Conservation (phyloP, 2,329 filamentous ascomycete species). For the Beauveria sp. region DNA sequence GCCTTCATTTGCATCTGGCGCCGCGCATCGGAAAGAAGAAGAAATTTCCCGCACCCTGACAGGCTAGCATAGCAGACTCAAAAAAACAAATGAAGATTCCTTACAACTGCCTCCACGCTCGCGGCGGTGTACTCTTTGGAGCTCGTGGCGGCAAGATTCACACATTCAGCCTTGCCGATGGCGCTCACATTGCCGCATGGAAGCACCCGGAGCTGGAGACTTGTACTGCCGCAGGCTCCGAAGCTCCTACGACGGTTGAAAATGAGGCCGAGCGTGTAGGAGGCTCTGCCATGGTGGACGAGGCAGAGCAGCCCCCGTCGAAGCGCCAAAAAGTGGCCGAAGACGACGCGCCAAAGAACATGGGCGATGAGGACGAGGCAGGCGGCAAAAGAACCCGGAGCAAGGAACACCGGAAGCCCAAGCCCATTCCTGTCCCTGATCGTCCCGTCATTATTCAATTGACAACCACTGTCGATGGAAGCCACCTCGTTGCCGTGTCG, state of each 20-base stretch:
- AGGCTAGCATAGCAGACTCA: not conserved
- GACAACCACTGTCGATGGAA: slow-evolving; percentile 53
- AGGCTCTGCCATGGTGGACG: slow-evolving; percentile 15
- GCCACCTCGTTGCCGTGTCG: slow-evolving; percentile 69
- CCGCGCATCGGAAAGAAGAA: not conserved
- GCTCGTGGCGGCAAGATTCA: slow-evolving; percentile 67
- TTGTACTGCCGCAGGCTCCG: slow-evolving; percentile 17
- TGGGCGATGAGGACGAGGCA: slow-evolving; percentile 13
- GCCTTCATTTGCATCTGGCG: not conserved
- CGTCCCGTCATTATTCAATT: slow-evolving; percentile 63
- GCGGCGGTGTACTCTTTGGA: slow-evolving; percentile 57
- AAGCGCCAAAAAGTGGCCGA: slow-evolving; percentile 28
- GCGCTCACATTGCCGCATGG: slow-evolving; percentile 56
- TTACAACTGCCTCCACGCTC: slow-evolving; percentile 56
- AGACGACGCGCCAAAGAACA: slow-evolving; percentile 10
- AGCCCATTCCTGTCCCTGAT: slow-evolving; percentile 33
- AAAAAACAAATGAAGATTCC: slow-evolving; percentile 40
- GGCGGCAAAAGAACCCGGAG: slow-evolving; percentile 19
- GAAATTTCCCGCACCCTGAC: not conserved
- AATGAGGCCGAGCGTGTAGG: slow-evolving; percentile 14
- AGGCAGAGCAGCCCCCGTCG: slow-evolving; percentile 27
- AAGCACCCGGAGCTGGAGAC: slow-evolving; percentile 37
- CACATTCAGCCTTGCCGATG: slow-evolving; percentile 53
- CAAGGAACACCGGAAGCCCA: slow-evolving; percentile 22
- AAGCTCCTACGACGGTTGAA: not conserved